phyloP scores from a whole-genome alignment of 805 yeast species.

The Yamadazyma kitorensis region DNA sequence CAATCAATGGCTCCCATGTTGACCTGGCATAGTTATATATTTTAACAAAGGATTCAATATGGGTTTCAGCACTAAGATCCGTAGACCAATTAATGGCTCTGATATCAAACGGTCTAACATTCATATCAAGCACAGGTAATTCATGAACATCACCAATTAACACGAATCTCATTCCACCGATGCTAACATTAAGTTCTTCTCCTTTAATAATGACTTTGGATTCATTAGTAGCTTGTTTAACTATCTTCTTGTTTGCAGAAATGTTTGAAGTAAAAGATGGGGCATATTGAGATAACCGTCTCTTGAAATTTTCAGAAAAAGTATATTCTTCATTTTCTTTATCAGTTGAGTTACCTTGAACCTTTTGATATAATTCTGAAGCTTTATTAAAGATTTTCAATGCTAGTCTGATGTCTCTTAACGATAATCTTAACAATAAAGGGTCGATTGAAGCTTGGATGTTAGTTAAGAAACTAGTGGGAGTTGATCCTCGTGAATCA shows the following conservation, averaged over 20 bases:
- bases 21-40: slow-evolving; percentile 86
- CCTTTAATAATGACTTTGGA: slow-evolving; percentile 51
- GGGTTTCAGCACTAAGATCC: slow-evolving; percentile 66
- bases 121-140: slow-evolving; percentile 79
- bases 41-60: slow-evolving; percentile 64
- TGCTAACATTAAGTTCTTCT: slow-evolving; percentile 61
- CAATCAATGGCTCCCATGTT: slow-evolving; percentile 92
- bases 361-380: slow-evolving; percentile 44
- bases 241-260: slow-evolving; percentile 23
- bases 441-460: slow-evolving; percentile 78
- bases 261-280: slow-evolving; percentile 59
- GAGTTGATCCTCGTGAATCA: slow-evolving; percentile 67
- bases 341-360: slow-evolving; percentile 15
- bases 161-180: slow-evolving; percentile 78
- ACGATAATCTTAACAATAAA: slow-evolving; percentile 72
- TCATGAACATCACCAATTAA: slow-evolving; percentile 90
- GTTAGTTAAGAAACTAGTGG: slow-evolving; percentile 55
- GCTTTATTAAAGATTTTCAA: slow-evolving; percentile 71
- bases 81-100: slow-evolving; percentile 83
- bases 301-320: slow-evolving; percentile 63
- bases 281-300: slow-evolving; percentile 60
- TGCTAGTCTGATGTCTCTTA: slow-evolving; percentile 84
- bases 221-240: slow-evolving; percentile 15
- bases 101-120: slow-evolving; percentile 64
- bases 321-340: slow-evolving; percentile 28